A percentile compares a stretch with the other conserved stretches of the same genome.
These are phyloP conservation scores for Dactylellina leptospora DNA, from an alignment of 2,329 filamentous ascomycete genomes.

Conservation along the genomic window DNA sequence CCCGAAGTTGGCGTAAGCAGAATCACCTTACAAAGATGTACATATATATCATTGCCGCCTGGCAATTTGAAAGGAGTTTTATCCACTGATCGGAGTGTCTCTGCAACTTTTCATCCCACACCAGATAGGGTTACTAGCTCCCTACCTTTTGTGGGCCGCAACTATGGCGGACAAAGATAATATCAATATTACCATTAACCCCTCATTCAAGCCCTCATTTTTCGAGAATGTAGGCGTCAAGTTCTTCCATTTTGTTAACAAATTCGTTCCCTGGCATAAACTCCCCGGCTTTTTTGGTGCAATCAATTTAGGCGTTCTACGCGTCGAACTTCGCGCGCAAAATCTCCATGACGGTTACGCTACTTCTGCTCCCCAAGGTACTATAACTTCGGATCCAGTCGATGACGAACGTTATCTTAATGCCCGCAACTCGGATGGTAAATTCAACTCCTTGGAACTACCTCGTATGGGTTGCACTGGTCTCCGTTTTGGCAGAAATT, in stretches of 20 bases:
- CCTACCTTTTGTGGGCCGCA: not conserved
- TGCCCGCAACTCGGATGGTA: conserved; percentile 62
- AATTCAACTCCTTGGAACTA: conserved; percentile 61
- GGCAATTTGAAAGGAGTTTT: no score
- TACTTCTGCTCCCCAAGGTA: conserved; percentile 60
- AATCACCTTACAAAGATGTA: no score
- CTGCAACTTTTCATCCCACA: not conserved
- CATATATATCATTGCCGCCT: not conserved
- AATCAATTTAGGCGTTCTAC: conserved; percentile 61
- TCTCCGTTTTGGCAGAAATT: conserved; percentile 64
- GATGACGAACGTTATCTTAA: conserved; percentile 58
- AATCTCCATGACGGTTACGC: conserved; percentile 63
- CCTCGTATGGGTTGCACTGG: conserved; percentile 63
- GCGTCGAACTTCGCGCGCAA: conserved; percentile 62
- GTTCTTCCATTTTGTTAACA: conserved; percentile 61
- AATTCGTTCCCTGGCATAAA: conserved; percentile 62
- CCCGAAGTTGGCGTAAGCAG: no score
- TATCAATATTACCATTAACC: conserved; percentile 12
- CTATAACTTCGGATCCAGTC: conserved; percentile 56
- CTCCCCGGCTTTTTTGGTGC: conserved; percentile 61
- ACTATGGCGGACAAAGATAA: conserved; percentile 27
- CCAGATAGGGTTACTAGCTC: not conserved
- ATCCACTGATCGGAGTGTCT: no score
- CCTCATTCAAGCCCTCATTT: conserved; percentile 57
- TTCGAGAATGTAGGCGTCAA: conserved; percentile 58